Base-by-base conservation (phyloP, 2,329 filamentous ascomycete genomes). In the Lizonia empirigonia region DNA sequence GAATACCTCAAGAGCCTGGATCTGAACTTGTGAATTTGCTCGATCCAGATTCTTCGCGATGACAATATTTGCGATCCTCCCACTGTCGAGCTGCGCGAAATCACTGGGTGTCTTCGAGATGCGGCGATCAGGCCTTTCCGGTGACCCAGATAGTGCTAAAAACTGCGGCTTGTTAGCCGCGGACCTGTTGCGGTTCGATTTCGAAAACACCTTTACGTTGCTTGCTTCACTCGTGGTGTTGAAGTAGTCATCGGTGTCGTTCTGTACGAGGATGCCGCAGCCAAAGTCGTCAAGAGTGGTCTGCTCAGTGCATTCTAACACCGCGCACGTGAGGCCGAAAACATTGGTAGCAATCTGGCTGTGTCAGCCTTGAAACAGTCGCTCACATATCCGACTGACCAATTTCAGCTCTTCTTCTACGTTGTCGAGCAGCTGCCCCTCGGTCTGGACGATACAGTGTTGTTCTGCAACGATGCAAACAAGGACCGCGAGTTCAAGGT, bases 371-470 rank as follows among this genome's bases (percentile, higher is more conserved):
- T 20, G 24, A 32, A 50, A 15, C 18, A 27, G 4, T 16, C 0
- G n/a, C 3, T 30, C 10, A n/a, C 8, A 13, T 15, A 18, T 16
- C 7, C 20, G 8, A 35, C 44, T 35, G 7, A 90, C 88, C 67
- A 94, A 76, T 56, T 84, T 82, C 18, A 96, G 77, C 72, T 96
- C 91, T 44, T 84, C 80, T 34, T 86, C 80, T n/a, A 96, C 78
- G 58, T 86, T 82, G 70, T 88, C 80, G 49, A 93, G 75, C 44
- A 78, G 76, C 27, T 82, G 76, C 4, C 77, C 71, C 2, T 86
- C 82, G 13, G 90, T 89, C 73, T 91, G 88, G 67, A 97, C 85
- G 63, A 97, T 85, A 76, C 91, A 96, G 73, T 97, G 92, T 72
- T 96, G 89, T 59, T 87, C 83, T 53, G 87, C 85, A 56, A 91